Evolutionary conservation across 1,284 basidiomycete genomes (phyloP), one percentile per base, ranked within the genome.

Genomic region (Tilletia horrida): DNA sequence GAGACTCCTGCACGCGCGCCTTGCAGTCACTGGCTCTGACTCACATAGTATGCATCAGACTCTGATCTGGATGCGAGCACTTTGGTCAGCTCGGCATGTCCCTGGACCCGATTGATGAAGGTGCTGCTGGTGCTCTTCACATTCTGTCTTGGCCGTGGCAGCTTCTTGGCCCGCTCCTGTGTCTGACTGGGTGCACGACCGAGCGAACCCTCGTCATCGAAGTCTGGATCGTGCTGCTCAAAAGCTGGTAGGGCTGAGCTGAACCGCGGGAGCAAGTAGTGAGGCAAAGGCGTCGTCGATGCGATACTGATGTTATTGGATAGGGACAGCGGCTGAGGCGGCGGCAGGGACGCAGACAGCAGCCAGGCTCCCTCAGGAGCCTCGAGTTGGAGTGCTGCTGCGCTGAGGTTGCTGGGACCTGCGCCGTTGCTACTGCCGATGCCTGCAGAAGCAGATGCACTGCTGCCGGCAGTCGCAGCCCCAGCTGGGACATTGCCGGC

Each of bases 61-160:
- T 90, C 92, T 9, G 88, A 86, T 72, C 89, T 87, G 44, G 83
- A 82, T 11, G 81, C 78, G 52, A 95, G 85, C 18, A 85, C 84
- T 83, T 88, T 90, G 43, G 85, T 86, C 69, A 93, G 84, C 61
- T 90, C 90, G 74, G 93, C 91, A 62, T 87, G 85, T 66, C 86
- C 88, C 77, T 93, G 91, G 65, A 92, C 84, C 23, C 93, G 87
- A 1, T 90, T 90, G 74, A 96, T 90, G 82, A 96, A 95, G 2
- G 90, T 91, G 40, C 91, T 93, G 23, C 89, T 91, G 0, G 91
- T 92, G 0, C 91, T 91, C 66, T 90, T 87, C 77, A 95, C 88
- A 77, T 89, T 93, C 74, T 91, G 91, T 82, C 91, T 93, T 23
- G 93, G 92, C 47, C 90, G 86, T 8, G 88, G 65, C 1, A 69